Percentiles rank a stretch among this genome's conserved stretches.
phyloP scores from a whole-genome alignment of 768 basidiomycete genomes.

The Scleroderma citrinum region DNA sequence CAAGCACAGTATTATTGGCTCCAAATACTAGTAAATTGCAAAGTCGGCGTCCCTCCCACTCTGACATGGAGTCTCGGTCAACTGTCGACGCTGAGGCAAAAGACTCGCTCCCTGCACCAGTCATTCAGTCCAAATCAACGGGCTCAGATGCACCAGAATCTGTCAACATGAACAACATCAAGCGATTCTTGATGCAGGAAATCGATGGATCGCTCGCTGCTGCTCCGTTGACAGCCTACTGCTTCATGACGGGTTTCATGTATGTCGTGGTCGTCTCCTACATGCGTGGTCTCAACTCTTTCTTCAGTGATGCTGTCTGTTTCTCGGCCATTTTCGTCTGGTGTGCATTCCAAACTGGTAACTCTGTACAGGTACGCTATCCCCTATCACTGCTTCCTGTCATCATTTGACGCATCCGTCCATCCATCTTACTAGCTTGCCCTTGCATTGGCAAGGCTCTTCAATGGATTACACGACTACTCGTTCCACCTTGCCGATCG shows the following conservation, averaged over 20 bases:
- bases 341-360: conserved; percentile 79
- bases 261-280: conserved; percentile 27
- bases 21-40: background rate
- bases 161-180: background rate
- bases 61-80: background rate
- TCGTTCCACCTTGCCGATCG: conserved; percentile 77
- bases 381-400: background rate
- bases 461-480: conserved; percentile 45
- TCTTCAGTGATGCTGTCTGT: conserved; percentile 51
- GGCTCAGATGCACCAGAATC: background rate
- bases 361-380: conserved; percentile 51
- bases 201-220: conserved; percentile 30
- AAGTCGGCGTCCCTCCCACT: background rate
- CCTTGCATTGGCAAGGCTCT: conserved; percentile 78
- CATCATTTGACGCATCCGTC: background rate
- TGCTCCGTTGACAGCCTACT: conserved; percentile 52
- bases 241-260: conserved; percentile 74
- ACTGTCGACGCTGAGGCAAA: background rate
- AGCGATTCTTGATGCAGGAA: conserved; percentile 1
- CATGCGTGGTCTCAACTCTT: background rate
- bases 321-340: conserved; percentile 76
- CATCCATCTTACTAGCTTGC: conserved; percentile 45
- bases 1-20: background rate
- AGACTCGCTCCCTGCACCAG: background rate
- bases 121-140: background rate